Evolutionary conservation across 495 filamentous ascomycete species (phyloP), one percentile per base, ranked within the genome.

Genomic region (Tetracladium marchalianum): DNA sequence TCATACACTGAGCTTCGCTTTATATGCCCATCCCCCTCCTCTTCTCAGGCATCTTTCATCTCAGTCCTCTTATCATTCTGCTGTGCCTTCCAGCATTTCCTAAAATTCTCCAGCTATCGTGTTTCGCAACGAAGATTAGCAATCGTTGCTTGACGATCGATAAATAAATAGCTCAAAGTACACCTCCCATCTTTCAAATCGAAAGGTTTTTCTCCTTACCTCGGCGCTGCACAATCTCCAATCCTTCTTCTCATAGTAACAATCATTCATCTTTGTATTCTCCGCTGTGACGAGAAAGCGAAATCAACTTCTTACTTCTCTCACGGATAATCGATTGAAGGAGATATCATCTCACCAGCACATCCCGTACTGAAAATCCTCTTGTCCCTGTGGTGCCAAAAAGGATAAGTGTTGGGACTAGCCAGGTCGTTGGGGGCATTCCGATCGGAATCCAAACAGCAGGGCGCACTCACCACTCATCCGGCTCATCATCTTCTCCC

Each of bases 301-400:
- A 1, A 44, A 43, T 51, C 27, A 6, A 42, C 34, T 10, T 18
- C 44, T 44, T n/a, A 32, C 1, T 19, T 37, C 8, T 0, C 22
- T 5, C 40, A 17, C 12, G 11, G 35, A 35, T 4, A 31, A 16
- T 36, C 15, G 31, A 39, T 7, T 37, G 12, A 16, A 13, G 22
- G 22, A 38, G 13, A 10, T 35, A n/a, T 31, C 16, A 15, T 44
- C 70, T 48, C 67, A 95, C 92, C 76, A 62, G 90, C 76, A 55
- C 92, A 98, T 24, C 92, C 92, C 5, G 92, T 97, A 65, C 88
- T 95, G 68, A 86, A 92, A 58, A 98, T 98, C 57, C 92, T 77
- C 76, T 96, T 90, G 69, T 98, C 88, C 85, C 85, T 90, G 35
- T 40, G 27, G 32, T 31, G n/a, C n/a, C n/a, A n/a, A 17, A 41